Conservation (phyloP, 306 rosid species). For the Fragaria vesca region DNA sequence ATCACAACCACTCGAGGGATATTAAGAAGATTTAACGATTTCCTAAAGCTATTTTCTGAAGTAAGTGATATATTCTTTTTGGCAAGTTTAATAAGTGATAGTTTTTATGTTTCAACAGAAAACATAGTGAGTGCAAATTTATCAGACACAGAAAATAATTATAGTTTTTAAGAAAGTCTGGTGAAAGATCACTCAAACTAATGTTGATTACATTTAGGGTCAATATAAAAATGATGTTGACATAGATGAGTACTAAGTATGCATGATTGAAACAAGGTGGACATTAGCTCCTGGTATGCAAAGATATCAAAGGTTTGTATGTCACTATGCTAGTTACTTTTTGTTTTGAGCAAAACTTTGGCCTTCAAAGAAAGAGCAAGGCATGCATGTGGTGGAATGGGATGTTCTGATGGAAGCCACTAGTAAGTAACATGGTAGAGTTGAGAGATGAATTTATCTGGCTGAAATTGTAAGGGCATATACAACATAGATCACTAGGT, state of each 20-base stretch:
- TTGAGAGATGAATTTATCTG: neutral
- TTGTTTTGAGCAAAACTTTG: neutral
- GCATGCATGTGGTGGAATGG: neutral
- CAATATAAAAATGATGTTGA: neutral
- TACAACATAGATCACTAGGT: neutral
- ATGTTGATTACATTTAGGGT: neutral
- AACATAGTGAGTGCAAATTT: neutral
- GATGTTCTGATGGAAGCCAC: neutral
- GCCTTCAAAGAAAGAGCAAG: neutral
- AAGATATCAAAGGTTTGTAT: conserved; percentile 2
- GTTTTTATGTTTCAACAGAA: no score
- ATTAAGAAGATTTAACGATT: conserved; percentile 78
- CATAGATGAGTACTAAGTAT: neutral
- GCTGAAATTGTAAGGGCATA: neutral
- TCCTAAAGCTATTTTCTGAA: conserved; percentile 60
- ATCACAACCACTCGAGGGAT: conserved; percentile 58
- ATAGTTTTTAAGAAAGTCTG: neutral
- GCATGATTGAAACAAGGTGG: neutral
- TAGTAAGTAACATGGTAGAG: neutral
- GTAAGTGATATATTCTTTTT: conserved; percentile 38
- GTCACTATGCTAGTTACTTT: neutral
- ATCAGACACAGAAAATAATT: neutral
- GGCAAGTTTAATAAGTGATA: neutral
- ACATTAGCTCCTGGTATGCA: neutral
- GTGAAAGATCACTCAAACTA: neutral